Evolutionary conservation across 805 yeast genomes (phyloP).

Genomic region (Hemisphaericaspora nanyangensis): DNA sequence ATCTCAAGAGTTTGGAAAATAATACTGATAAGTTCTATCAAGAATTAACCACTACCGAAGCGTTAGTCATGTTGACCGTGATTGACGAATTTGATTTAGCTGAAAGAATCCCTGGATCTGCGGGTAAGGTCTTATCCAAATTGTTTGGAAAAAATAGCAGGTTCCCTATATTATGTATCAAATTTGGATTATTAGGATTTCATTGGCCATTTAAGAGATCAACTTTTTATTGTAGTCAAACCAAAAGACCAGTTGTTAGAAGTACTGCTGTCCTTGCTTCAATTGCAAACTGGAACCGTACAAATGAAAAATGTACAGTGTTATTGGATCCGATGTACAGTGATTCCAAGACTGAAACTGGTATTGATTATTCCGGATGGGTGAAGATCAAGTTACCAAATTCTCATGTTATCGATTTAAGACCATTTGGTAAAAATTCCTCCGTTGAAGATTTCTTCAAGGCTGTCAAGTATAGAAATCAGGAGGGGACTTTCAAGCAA

Average conservation of each 20-base stretch:
- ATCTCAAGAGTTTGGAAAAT: constrained; percentile 8
- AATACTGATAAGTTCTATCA: constrained; percentile 23
- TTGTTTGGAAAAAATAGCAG: constrained; percentile 27
- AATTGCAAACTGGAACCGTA: constrained; percentile 30
- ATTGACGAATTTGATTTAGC: constrained; percentile 37
- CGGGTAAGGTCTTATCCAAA: constrained; percentile 17
- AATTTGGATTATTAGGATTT: constrained; percentile 39
- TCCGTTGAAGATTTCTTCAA: constrained; percentile 34
- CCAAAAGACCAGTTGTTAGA: constrained; percentile 38
- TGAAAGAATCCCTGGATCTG: constrained; percentile 22
- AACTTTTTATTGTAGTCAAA: constrained; percentile 34
- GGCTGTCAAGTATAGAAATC: constrained; percentile 38
- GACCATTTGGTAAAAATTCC: constrained; percentile 29
- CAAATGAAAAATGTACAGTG: constrained; percentile 26
- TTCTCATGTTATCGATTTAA: constrained; percentile 38
- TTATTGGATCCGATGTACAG: constrained; percentile 36
- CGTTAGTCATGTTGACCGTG: constrained; percentile 33
- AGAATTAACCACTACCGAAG: constrained; percentile 37
- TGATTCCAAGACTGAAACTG: constrained; percentile 26
- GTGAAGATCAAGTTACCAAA: constrained; percentile 28
- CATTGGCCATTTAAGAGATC: constrained; percentile 45
- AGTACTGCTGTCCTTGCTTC: constrained; percentile 38
- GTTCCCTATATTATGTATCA: constrained; percentile 28
- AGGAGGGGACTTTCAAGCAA: constrained; percentile 27
- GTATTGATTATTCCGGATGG: constrained; percentile 39